Evolutionary conservation across 192 early-diverging fungal genomes (phyloP), one percentile per base, ranked within the genome.

Genomic region (Coemansia sp.): DNA sequence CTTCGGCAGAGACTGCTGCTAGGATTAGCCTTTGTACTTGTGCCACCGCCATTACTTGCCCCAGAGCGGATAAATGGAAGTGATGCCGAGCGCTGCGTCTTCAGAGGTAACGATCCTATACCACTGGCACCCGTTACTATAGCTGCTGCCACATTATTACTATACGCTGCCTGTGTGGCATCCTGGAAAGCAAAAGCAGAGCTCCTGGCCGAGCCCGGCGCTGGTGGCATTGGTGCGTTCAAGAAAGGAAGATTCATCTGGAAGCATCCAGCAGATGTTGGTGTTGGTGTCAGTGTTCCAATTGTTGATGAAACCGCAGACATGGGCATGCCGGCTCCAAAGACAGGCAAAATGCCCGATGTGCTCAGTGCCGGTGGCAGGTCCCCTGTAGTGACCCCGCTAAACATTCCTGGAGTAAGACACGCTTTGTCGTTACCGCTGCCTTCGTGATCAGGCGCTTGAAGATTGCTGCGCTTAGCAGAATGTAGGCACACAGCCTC

Each of bases 81-180:
- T 11, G 80, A 82, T 6, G 80, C 80, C 18, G 80, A 82, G 4
- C 80, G 74, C 66, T 82, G 80, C 5, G 80, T 82, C 72, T 82
- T 82, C 36, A 77, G 46, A 11, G 69, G 73, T 56, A 68, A 57
- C 5, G 68, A 62, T 8, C 65, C 63, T 3, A 63, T 64, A 5
- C 49, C 65, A 8, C 61, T 57, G 16, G 66, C 58, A n/a, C 56
- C 42, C 16, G 10, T 58, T 48, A 42, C 54, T 54, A 12, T 63
- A 46, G 26, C 37, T n/a, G 39, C 69, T 19, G 57, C 69, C 65
- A 45, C 52, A 40, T 40, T 46, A 21, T 21, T 58, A 15, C 15
- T 36, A 16, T 41, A 58, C 0, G 56, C 56, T 21, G 22, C 39
- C 54, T 41, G 72, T 49, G 61, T 10, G n/a, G 45, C 9, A n/a